Percentiles rank a stretch among this genome's conserved stretches.
These are phyloP conservation scores for Platismatia glauca DNA, from an alignment of 495 filamentous ascomycete species.

Conservation along the genomic window DNA sequence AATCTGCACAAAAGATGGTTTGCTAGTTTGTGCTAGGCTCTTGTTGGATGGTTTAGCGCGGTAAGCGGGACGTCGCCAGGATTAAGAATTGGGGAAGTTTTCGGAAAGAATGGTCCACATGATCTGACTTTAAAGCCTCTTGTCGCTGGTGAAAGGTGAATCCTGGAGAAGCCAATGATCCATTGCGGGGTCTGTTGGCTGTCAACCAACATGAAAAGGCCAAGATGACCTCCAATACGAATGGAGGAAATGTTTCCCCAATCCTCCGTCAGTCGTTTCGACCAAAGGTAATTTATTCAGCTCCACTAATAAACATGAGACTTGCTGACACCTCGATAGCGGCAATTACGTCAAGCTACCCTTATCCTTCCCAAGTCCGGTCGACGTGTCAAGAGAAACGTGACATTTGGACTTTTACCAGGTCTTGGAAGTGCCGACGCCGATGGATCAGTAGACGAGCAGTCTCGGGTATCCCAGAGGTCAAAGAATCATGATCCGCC, in stretches of 20 bases:
- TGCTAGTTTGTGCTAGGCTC: neutral
- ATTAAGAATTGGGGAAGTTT: neutral
- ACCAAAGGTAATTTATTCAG: conserved; percentile 26
- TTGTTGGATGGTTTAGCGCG: neutral
- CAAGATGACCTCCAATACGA: conserved; percentile 10
- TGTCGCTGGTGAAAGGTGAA: neutral
- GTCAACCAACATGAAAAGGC: conserved; percentile 2
- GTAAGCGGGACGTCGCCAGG: neutral
- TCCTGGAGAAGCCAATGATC: neutral
- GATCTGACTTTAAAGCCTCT: neutral
- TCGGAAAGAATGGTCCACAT: neutral
- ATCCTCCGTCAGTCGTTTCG: conserved; percentile 31
- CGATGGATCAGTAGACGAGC: conserved; percentile 30
- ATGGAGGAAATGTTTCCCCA: conserved; percentile 5
- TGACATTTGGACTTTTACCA: conserved; percentile 34
- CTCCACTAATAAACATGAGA: neutral
- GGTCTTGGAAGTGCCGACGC: conserved; percentile 23
- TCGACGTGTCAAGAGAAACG: conserved; percentile 42
- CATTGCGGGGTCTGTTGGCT: neutral
- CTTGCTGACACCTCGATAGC: neutral
- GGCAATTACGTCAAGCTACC: conserved; percentile 39
- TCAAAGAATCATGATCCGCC: conserved; percentile 12
- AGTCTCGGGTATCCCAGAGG: conserved; percentile 34
- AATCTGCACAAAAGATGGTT: neutral
- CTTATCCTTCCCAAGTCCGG: conserved; percentile 46